Conservation (phyloP, 306 rosid species). For the Cyamopsis tetragonoloba region DNA sequence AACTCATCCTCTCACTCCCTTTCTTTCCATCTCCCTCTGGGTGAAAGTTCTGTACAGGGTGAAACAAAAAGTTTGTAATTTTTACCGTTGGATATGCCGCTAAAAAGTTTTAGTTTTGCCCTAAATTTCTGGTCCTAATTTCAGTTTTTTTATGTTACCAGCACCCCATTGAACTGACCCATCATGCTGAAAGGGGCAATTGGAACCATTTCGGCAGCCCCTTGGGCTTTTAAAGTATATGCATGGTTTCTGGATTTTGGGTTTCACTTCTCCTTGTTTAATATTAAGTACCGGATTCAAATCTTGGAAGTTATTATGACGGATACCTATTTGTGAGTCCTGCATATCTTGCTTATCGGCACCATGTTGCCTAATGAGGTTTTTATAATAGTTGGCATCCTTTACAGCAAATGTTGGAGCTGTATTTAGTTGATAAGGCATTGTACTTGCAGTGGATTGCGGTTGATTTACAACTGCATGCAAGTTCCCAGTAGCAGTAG, state of each 20-base stretch:
- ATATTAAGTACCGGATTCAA: constrained; percentile 34
- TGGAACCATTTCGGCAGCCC: constrained; percentile 67
- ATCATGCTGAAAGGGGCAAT: constrained; percentile 60
- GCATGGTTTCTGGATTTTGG: constrained; percentile 57
- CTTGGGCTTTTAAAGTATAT: constrained; percentile 49
- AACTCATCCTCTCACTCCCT: not conserved
- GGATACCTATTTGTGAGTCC: constrained; percentile 43
- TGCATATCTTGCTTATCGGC: constrained; percentile 37
- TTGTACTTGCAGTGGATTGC: constrained; percentile 16
- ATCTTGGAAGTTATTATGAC: constrained; percentile 34
- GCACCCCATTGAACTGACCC: constrained; percentile 21
- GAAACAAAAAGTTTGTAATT: not conserved
- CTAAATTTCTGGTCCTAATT: constrained; percentile 31
- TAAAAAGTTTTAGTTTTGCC: constrained; percentile 24
- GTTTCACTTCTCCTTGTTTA: constrained; percentile 38
- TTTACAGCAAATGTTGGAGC: constrained; percentile 30
- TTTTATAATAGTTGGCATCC: constrained; percentile 67
- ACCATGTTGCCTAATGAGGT: constrained; percentile 62
- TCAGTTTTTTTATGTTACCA: constrained; percentile 50
- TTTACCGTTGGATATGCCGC: not conserved
- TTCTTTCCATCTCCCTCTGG: not conserved
- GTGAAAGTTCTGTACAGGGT: constrained; percentile 8
- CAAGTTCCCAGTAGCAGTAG: constrained; percentile 13
- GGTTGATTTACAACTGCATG: constrained; percentile 20
- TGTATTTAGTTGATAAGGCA: constrained; percentile 21